Evolutionary conservation across 495 filamentous ascomycete genomes (phyloP), one percentile per base, ranked within the genome.

Genomic region (Podospora pseudoanserina): DNA sequence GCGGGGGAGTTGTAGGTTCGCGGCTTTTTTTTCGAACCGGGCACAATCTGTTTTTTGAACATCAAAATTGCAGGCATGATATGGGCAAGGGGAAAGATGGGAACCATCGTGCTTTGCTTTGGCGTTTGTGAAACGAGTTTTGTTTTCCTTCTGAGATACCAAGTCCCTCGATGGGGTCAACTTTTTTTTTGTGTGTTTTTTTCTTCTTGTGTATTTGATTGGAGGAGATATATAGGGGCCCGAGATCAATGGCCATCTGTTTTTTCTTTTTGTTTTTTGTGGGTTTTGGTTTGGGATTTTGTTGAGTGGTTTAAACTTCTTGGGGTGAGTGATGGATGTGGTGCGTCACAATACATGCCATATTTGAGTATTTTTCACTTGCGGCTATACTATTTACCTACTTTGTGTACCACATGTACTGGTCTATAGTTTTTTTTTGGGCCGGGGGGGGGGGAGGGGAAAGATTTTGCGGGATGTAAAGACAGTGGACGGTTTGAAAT

Each of bases 141-240:
- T 23, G 20, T 64, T 65, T 58, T 57, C 65, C 55, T 65, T 71
- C 63, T 65, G 68, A 72, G 72, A 75, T 75, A 75, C 73, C 73
- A 75, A 67, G 66, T 60, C 68, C 69, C 70, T 70, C 54, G 56
- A 67, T 32, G 69, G 71, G 65, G 55, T 19, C 20, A 58, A 58
- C 4, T 58, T 56, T 56, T 58, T 58, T 58, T 58, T 6, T 19
- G 59, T 65, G 64, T 20, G 55, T 61, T 28, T 53, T 58, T 55
- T 58, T 27, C 62, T 49, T 23, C 65, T 49, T 13, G 2, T 49
- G 15, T 16, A 49, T 49, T 49, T 49, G 39, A 49, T 49, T 49
- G 39, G 39, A 16, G 15, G 39, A 16, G 15, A 16, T 11, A 49
- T 13, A 49, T 49, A 23, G 20, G 39, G 39, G 39, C 9, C 39